Base-by-base conservation (phyloP, 805 yeast genomes). In the Myxozyma mucilagina region DNA sequence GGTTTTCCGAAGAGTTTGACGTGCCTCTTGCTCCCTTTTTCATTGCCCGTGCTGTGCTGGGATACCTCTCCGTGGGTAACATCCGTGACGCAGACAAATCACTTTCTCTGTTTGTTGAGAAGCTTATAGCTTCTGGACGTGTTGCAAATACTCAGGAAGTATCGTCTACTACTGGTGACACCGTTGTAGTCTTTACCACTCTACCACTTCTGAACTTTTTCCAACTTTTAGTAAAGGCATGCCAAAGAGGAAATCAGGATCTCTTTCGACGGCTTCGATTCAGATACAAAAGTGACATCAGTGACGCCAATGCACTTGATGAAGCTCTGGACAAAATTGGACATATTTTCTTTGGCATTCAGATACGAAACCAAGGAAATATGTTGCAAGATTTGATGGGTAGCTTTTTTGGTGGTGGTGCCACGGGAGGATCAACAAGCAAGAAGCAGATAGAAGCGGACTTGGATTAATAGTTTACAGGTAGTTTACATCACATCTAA, bases 361-460 rank as follows among this genome's bases (percentile, higher is more conserved):
- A 69, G 65, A 79, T 83, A 14, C 82, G 78, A 53, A 80, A 79
- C 56, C 85, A 81, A 63, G 75, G 75, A 1, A 86, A 87, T 69
- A 73, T 86, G 68, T 72, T 88, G 66, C 87, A 84, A 73, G 86
- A 84, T 67, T 78, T 93, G 79, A 89, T 94, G 96, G 82, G 87
- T 20, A 85, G 87, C 32, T 73, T 87, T 44, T 72, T 86, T 51
- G 63, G 66, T 11, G 68, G 70, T 13, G 60, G 61, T 9, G n/a
- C 49, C 8, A 13, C 42, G 20, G 45, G 51, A 29, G 16, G 36
- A 8, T 3, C 47, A 29, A 39, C 14, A 13, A 24, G 36, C 16
- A 44, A 41, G 41, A 35, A 38, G n/a, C 47, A 50, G 24, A 50
- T 50, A 16, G 47, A 36, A 2, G 35, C 45, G 8, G 45, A 38